These are phyloP conservation scores for Hanseniaspora vineae DNA, from an alignment of 805 yeast genomes.

Conservation along the genomic window DNA sequence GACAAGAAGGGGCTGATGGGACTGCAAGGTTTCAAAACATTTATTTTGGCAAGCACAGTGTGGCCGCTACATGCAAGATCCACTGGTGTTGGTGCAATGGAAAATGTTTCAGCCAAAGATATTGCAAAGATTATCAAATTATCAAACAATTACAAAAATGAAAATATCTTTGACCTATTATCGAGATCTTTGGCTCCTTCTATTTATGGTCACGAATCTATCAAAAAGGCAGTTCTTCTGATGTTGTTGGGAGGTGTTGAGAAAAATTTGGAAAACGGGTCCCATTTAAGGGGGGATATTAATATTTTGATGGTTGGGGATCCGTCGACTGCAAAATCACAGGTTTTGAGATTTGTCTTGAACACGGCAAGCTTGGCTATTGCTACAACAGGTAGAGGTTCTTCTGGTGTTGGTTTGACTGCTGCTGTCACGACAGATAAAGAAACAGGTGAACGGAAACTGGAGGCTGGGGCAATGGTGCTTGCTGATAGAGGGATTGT, in stretches of 20 bases:
- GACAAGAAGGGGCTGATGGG: constrained; percentile 14
- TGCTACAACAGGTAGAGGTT: constrained; percentile 97
- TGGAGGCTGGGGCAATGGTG: constrained; percentile 99
- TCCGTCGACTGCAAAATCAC: constrained; percentile 97
- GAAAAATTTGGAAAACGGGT: constrained; percentile 85
- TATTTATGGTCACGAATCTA: constrained; percentile 83
- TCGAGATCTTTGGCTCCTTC: constrained; percentile 90
- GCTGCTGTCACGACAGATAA: constrained; percentile 96
- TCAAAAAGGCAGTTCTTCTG: constrained; percentile 80
- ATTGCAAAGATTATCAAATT: constrained; percentile 75
- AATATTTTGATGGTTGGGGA: constrained; percentile 96
- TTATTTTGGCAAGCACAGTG: constrained; percentile 79
- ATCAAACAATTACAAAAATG: constrained; percentile 54
- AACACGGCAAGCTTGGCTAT: constrained; percentile 93
- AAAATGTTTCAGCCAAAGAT: constrained; percentile 63
- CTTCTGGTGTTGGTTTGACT: constrained; percentile 99
- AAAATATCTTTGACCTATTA: constrained; percentile 59
- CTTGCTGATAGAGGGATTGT: constrained; percentile 94
- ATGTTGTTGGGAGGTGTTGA: constrained; percentile 92
- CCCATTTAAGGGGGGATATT: constrained; percentile 96
- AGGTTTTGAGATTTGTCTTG: constrained; percentile 85
- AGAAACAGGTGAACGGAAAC: constrained; percentile 91
- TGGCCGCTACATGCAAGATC: constrained; percentile 83
- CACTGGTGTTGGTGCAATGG: constrained; percentile 63
- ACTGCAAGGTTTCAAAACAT: constrained; percentile 58